Percentiles rank a stretch among this genome's conserved stretches.
Conservation (phyloP, 2,329 filamentous ascomycete species). For the Pseudogymnoascus sp. region DNA sequence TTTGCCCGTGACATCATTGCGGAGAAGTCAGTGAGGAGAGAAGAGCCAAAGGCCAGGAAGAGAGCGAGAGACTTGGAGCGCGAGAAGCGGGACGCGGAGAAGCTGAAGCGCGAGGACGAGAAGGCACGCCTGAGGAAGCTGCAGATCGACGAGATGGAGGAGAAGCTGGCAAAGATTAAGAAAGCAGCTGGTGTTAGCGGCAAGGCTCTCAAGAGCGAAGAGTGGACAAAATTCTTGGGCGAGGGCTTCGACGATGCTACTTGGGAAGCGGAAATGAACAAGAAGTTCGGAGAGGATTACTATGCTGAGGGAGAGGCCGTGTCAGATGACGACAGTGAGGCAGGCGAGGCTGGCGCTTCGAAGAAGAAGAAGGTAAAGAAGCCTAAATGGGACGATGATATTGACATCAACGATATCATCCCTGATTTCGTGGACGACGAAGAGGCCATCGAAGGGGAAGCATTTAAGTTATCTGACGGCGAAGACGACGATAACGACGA, state of each 20-base stretch:
- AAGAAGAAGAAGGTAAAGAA: constrained; percentile 59
- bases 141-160: constrained; percentile 83
- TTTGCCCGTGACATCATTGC: constrained; percentile 82
- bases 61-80: constrained; percentile 71
- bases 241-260: constrained; percentile 80
- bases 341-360: constrained; percentile 39
- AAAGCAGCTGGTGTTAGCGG: constrained; percentile 74
- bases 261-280: constrained; percentile 87
- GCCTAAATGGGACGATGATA: constrained; percentile 91
- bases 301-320: constrained; percentile 64
- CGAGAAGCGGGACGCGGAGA: constrained; percentile 69
- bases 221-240: constrained; percentile 79
- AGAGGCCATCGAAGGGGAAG: constrained; percentile 34
- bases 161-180: constrained; percentile 80
- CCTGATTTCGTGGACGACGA: constrained; percentile 73
- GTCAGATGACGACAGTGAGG: constrained; percentile 53
- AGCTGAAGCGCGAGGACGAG: constrained; percentile 67
- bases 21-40: constrained; percentile 75
- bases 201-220: constrained; percentile 59
- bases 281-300: constrained; percentile 82
- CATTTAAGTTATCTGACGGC: constrained; percentile 40
- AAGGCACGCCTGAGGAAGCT: constrained; percentile 76
- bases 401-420: constrained; percentile 88
- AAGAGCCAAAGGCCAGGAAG: constrained; percentile 69
- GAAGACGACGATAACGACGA: constrained; percentile 31